Evolutionary conservation across 192 early-diverging fungal species (phyloP), one percentile per base, ranked within the genome.

Genomic region (Coemansia sp.): DNA sequence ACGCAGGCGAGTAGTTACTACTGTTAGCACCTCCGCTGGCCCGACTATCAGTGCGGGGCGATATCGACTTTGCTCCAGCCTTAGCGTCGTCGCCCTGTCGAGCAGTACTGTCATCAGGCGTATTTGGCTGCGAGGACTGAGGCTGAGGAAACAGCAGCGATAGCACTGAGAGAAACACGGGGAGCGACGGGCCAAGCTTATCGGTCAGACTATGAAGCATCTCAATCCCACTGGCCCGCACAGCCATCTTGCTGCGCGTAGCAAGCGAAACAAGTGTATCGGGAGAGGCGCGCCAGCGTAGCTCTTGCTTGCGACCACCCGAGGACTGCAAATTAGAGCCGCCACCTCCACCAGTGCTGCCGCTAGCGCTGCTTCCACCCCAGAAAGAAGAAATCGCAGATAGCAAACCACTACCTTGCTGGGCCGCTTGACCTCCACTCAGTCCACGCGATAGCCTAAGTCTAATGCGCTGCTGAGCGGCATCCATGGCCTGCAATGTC

Each of bases 371-470:
- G 35, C 65, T 50, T 37, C 69, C 56, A 42, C 79, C 70, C 79
- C 73, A 82, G 23, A 82, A 65, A 60, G 73, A 76, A 11, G 79
- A 76, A 3, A 82, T 70, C 14, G 79, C 79, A 13, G 73, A 76
- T 9, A 82, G 40, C 24, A 82, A 66, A 9, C 73, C 73, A 23
- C 77, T 65, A 53, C 60, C 61, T 24, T 60, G 59, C 50, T 72
- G 73, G 9, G 39, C 67, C 18, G 37, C 21, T 9, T 45, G 69
- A 28, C 23, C 28, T 34, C 58, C 58, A 39, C 45, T 51, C 16
- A 46, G 48, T n/a, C 55, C 63, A n/a, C 48, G 37, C 24, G 56
- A 21, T 5, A 35, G 67, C 42, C 67, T 69, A 14, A 60, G 43
- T 5, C 55, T 53, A 6, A 71, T 61, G 3, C 74, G 69, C 56